These are phyloP conservation scores for Sextonia rubra DNA, from an alignment of 164 flowering plant species.

Conservation along the genomic window DNA sequence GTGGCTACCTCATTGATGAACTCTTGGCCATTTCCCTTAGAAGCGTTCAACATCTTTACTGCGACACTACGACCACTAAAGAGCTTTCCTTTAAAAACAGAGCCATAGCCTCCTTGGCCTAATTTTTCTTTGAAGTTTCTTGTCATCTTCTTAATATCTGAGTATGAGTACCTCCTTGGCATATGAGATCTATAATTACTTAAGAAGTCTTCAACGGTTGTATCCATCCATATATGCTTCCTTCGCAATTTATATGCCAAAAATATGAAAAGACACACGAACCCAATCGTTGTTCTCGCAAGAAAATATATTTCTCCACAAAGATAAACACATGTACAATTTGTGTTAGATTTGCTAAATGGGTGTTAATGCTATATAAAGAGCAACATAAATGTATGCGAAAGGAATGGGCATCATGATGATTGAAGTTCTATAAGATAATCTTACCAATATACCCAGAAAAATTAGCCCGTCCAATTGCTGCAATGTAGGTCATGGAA, in stretches of 20 bases:
- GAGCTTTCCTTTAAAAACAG: conserved; percentile 41
- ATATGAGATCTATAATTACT: not conserved
- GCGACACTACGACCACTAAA: conserved; percentile 30
- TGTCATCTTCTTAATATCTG: conserved; percentile 32
- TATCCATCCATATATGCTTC: not conserved
- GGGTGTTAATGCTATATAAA: too few relatives aligned
- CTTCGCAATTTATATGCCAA: not conserved
- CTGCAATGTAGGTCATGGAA: too few relatives aligned
- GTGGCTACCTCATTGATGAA: conserved; percentile 12
- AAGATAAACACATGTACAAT: too few relatives aligned
- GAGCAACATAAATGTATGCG: too few relatives aligned
- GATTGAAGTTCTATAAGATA: too few relatives aligned
- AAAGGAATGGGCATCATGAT: too few relatives aligned
- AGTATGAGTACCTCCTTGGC: conserved; percentile 28
- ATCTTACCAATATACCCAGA: too few relatives aligned
- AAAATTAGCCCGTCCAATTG: too few relatives aligned
- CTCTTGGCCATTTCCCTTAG: not conserved
- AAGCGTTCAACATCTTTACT: conserved; percentile 24
- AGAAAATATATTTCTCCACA: too few relatives aligned
- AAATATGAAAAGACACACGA: not conserved
- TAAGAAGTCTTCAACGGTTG: not conserved
- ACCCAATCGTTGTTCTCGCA: not conserved
- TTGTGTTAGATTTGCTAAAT: too few relatives aligned
- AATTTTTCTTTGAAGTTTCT: conserved; percentile 30
- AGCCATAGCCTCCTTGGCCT: conserved; percentile 45